These are phyloP conservation scores for Cicer bijugum DNA, from an alignment of 306 rosid species.

Conservation along the genomic window DNA sequence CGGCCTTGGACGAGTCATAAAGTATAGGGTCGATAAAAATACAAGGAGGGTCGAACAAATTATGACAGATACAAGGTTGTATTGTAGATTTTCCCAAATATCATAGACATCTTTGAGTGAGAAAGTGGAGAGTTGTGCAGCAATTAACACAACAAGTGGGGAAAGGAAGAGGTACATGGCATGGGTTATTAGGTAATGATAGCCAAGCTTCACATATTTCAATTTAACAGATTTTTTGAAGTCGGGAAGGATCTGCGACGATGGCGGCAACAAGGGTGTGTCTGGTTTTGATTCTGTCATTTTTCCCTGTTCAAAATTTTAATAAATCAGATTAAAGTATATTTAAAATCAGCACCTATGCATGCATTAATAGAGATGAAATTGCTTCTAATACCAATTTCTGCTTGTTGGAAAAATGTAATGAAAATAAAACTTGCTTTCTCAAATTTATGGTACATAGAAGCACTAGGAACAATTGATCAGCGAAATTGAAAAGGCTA, in stretches of 20 bases:
- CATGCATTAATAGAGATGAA: neutral
- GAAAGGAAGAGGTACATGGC: constrained; percentile 81
- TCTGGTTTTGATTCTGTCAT: constrained; percentile 64
- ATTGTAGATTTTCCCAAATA: constrained; percentile 80
- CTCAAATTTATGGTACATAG: neutral
- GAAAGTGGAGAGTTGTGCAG: constrained; percentile 74
- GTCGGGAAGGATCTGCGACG: constrained; percentile 71
- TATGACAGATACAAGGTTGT: constrained; percentile 69
- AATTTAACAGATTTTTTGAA: constrained; percentile 76
- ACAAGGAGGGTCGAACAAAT: constrained; percentile 77
- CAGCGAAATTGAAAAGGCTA: constrained; percentile 1
- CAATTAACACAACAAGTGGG: constrained; percentile 68
- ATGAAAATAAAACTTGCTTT: neutral
- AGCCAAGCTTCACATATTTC: constrained; percentile 86
- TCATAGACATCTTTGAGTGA: constrained; percentile 67
- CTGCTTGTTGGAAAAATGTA: neutral
- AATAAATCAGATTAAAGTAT: neutral
- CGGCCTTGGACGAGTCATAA: constrained; percentile 73
- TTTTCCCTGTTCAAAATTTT: constrained; percentile 49
- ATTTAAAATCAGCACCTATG: neutral
- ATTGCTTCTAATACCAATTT: neutral
- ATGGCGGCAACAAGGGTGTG: constrained; percentile 58
- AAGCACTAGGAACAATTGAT: constrained; percentile 6
- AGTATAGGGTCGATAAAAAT: constrained; percentile 67
- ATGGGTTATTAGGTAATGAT: constrained; percentile 82